Percentiles rank a stretch among this genome's conserved stretches.
These are phyloP conservation scores for Fusarium falciforme DNA, from an alignment of 2,329 filamentous ascomycete genomes.

Conservation along the genomic window DNA sequence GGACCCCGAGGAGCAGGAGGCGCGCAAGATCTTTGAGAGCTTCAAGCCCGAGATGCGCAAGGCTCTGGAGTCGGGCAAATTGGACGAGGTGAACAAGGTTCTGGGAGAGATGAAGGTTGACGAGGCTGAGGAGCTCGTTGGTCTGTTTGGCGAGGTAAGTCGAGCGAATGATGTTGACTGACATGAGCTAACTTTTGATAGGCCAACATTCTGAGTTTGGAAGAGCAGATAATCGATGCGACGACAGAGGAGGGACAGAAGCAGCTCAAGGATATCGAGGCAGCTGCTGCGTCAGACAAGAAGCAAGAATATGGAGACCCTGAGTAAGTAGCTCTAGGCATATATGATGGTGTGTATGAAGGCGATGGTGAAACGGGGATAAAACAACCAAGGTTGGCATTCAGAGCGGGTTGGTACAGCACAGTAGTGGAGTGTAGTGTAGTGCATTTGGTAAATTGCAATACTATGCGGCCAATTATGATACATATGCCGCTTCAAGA, in stretches of 20 bases:
- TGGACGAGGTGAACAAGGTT: slow-evolving; percentile 72
- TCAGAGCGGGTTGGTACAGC: neutral
- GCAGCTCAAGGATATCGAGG: slow-evolving; percentile 80
- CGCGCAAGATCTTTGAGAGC: slow-evolving; percentile 81
- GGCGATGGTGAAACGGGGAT: neutral
- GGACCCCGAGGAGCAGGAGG: slow-evolving; percentile 71
- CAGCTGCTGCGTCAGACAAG: slow-evolving; percentile 50
- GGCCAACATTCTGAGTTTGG: slow-evolving; percentile 89
- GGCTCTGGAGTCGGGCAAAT: slow-evolving; percentile 86
- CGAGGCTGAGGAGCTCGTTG: slow-evolving; percentile 87
- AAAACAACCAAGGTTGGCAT: neutral
- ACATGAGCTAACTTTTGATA: slow-evolving; percentile 48
- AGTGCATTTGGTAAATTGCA: slow-evolving; percentile 1
- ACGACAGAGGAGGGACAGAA: slow-evolving; percentile 88
- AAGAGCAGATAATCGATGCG: slow-evolving; percentile 94
- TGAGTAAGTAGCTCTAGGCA: slow-evolving; percentile 47
- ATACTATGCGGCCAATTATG: neutral
- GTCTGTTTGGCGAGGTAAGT: slow-evolving; percentile 77
- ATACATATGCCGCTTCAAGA: neutral
- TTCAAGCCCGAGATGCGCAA: slow-evolving; percentile 85
- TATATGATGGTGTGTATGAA: neutral
- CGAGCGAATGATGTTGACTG: neutral
- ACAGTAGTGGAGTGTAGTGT: neutral
- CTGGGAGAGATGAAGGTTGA: slow-evolving; percentile 89
- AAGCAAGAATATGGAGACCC: slow-evolving; percentile 50